Percentiles rank a stretch among this genome's conserved stretches.
Conservation (phyloP, 2,329 filamentous ascomycete genomes). For the Incumbomyces delicatus region DNA sequence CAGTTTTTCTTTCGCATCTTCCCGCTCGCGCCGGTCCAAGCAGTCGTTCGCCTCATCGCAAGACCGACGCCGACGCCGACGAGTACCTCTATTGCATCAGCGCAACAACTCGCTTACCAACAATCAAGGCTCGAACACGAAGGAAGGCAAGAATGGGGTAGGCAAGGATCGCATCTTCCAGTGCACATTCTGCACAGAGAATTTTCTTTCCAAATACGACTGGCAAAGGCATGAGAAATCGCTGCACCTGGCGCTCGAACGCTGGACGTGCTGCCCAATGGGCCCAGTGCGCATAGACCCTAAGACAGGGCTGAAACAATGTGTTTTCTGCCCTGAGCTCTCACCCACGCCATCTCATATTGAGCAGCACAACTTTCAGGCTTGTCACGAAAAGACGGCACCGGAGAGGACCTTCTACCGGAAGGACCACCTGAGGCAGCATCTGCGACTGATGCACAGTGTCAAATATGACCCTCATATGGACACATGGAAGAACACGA, state of each 20-base stretch:
- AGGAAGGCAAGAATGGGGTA: constrained; percentile 30
- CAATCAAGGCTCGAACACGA: constrained; percentile 19
- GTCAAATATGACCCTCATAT: constrained; percentile 40
- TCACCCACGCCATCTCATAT: constrained; percentile 48
- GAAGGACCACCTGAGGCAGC: constrained; percentile 49
- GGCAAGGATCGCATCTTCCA: constrained; percentile 42
- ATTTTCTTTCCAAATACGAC: constrained; percentile 49
- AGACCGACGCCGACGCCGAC: constrained; percentile 47
- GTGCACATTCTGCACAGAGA: constrained; percentile 50
- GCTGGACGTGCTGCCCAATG: constrained; percentile 51
- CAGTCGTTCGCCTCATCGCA: constrained; percentile 50
- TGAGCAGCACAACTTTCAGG: constrained; percentile 47
- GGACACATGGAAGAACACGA: constrained; percentile 45
- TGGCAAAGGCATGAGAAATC: constrained; percentile 52
- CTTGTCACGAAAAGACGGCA: constrained; percentile 51
- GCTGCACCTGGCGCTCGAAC: constrained; percentile 46
- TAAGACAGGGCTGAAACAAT: constrained; percentile 28
- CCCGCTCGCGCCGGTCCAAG: constrained; percentile 47
- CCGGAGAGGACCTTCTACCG: constrained; percentile 51
- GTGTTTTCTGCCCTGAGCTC: constrained; percentile 48
- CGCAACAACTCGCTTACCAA: not conserved
- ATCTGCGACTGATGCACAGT: constrained; percentile 46
- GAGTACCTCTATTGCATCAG: constrained; percentile 30
- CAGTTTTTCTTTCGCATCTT: constrained; percentile 45
- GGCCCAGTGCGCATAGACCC: constrained; percentile 41